Evolutionary conservation across 768 basidiomycete genomes (phyloP).

Genomic region (Pseudohyphozyma bogoriensis): DNA sequence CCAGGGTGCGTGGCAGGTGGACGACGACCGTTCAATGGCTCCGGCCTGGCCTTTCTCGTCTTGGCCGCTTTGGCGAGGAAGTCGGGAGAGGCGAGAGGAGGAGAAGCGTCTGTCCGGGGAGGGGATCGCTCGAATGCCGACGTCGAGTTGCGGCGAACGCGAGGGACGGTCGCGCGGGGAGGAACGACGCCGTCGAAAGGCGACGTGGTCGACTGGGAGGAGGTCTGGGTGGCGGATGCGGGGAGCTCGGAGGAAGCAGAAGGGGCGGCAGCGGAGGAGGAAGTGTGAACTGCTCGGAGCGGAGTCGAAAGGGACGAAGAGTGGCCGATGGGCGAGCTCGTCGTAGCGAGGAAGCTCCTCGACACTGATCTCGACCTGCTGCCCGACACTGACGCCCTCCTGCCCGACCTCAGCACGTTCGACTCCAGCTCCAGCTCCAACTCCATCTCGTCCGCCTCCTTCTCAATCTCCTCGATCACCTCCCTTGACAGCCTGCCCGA

Average conservation of each 20-base stretch:
- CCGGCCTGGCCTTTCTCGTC: too few species aligned
- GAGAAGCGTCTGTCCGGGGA: background rate
- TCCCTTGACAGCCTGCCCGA: slow-evolving; percentile 7
- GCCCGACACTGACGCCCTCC: background rate
- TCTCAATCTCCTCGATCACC: slow-evolving; percentile 7
- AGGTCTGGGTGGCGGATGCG: background rate
- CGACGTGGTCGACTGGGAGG: background rate
- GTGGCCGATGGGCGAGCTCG: background rate
- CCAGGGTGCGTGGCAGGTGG: too few species aligned
- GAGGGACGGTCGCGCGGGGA: background rate
- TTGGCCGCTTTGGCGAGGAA: too few species aligned
- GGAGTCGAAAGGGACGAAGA: background rate
- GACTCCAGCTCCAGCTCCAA: background rate
- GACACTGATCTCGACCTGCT: background rate
- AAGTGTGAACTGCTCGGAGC: slow-evolving; percentile 9
- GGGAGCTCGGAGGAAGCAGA: background rate
- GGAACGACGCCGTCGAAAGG: background rate
- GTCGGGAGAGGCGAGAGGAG: background rate
- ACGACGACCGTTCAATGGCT: too few species aligned
- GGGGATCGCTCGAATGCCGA: slow-evolving; percentile 7
- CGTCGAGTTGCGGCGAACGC: slow-evolving; percentile 22
- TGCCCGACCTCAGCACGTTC: background rate
- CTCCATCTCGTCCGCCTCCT: slow-evolving; percentile 23
- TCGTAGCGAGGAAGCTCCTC: background rate
- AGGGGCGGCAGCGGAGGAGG: background rate